A percentile compares a stretch with the other conserved stretches of the same genome.
phyloP scores from a whole-genome alignment of 768 basidiomycete genomes.

The Serpula lacrymans region DNA sequence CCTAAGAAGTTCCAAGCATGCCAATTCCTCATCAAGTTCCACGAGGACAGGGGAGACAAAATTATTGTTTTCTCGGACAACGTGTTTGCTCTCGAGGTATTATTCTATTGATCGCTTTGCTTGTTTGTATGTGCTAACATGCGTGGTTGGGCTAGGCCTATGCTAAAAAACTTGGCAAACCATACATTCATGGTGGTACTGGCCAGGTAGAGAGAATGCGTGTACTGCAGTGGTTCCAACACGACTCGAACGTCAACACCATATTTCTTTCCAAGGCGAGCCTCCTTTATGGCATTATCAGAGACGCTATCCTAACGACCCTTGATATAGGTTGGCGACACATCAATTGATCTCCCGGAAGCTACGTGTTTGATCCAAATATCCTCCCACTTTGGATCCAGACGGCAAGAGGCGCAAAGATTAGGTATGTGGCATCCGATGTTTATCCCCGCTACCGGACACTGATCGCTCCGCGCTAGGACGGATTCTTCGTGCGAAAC shows the following conservation, averaged over 20 bases:
- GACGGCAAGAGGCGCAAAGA: conserved; percentile 96
- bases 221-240: conserved; percentile 93
- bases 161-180: conserved; percentile 88
- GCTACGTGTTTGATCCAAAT: conserved; percentile 99
- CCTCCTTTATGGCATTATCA: conserved; percentile 9
- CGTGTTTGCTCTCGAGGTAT: conserved; percentile 91
- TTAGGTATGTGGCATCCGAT: conserved; percentile 54
- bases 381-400: conserved; percentile 97
- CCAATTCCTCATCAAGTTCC: conserved; percentile 97
- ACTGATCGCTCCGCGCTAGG: conserved; percentile 41
- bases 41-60: conserved; percentile 97
- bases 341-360: conserved; percentile 97
- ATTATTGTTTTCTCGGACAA: conserved; percentile 99
- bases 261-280: conserved; percentile 95
- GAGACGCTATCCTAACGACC: conserved; percentile 10
- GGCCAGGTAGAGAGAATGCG: conserved; percentile 95
- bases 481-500: conserved; percentile 94
- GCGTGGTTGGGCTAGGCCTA: conserved; percentile 58
- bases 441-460: conserved; percentile 19
- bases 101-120: conserved; percentile 10
- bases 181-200: conserved; percentile 94
- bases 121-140: conserved; percentile 1
- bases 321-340: conserved; percentile 81
- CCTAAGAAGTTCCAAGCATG: conserved; percentile 99
- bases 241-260: conserved; percentile 92